Percentiles rank a stretch among this genome's conserved stretches.
Conservation (phyloP, 1,284 basidiomycete genomes). For the Fistulina hepatica region DNA sequence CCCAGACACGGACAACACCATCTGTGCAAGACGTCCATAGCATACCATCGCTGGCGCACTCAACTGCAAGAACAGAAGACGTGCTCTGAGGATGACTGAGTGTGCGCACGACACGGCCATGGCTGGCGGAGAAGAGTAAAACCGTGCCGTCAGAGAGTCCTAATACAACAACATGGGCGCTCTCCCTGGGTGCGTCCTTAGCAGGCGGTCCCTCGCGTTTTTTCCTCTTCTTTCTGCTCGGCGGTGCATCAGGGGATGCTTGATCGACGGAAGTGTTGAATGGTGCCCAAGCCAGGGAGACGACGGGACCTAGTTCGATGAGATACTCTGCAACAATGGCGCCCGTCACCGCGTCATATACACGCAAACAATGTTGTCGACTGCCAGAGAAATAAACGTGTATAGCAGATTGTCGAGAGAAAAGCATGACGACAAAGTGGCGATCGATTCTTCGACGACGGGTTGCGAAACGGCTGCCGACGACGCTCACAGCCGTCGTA, state of each 20-base stretch:
- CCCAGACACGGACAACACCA: slow-evolving; percentile 46
- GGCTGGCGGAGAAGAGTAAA: slow-evolving; percentile 45
- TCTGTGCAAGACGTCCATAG: slow-evolving; percentile 49
- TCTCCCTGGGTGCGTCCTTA: slow-evolving; percentile 16
- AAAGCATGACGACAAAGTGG: slow-evolving; percentile 45
- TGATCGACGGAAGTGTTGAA: slow-evolving; percentile 25
- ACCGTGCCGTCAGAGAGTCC: slow-evolving; percentile 49
- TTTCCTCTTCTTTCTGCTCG: slow-evolving; percentile 37
- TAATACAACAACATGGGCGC: slow-evolving; percentile 36
- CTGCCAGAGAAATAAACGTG: slow-evolving; percentile 54
- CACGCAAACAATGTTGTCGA: slow-evolving; percentile 63
- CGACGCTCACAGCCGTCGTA: slow-evolving; percentile 37
- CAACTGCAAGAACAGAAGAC: slow-evolving; percentile 39
- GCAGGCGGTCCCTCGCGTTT: slow-evolving; percentile 30
- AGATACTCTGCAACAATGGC: slow-evolving; percentile 49
- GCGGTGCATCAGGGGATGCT: slow-evolving; percentile 20
- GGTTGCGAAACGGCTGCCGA: slow-evolving; percentile 51
- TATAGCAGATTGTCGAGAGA: slow-evolving; percentile 50
- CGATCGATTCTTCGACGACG: slow-evolving; percentile 36
- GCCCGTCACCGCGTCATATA: slow-evolving; percentile 49
- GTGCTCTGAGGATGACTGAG: slow-evolving; percentile 45
- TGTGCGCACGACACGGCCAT: slow-evolving; percentile 42
- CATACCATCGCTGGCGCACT: slow-evolving; percentile 21
- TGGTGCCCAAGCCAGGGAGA: slow-evolving; percentile 42
- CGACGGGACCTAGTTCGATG: slow-evolving; percentile 44